These are phyloP conservation scores for Dunaliella primolecta DNA, from an alignment of 139 green algal genomes.

Conservation along the genomic window DNA sequence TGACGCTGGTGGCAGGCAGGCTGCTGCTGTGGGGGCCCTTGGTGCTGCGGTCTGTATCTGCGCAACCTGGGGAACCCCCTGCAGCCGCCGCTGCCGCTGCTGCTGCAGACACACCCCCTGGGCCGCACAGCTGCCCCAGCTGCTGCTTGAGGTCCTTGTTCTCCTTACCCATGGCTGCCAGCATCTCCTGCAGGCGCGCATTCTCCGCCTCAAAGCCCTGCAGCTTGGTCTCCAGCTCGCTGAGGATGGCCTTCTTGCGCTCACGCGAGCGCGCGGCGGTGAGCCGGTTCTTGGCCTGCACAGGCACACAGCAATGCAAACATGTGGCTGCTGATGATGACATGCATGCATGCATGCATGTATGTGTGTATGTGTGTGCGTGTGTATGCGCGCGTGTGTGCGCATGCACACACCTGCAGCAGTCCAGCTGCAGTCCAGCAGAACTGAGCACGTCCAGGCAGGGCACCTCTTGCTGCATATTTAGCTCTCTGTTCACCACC, in stretches of 20 bases:
- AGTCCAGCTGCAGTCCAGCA: no score
- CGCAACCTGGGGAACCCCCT: not conserved
- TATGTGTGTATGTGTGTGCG: no score
- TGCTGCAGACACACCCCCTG: not conserved
- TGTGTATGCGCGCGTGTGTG: no score
- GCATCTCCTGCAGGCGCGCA: conserved; percentile 33
- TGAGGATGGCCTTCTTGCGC: conserved; percentile 57
- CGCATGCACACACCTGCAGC: no score
- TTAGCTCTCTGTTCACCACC: no score
- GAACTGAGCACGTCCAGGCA: no score
- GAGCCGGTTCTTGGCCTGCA: conserved; percentile 63
- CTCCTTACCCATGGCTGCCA: conserved; percentile 35
- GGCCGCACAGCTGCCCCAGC: conserved; percentile 16
- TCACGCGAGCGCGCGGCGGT: conserved; percentile 59
- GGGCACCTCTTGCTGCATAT: no score
- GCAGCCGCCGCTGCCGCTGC: not conserved
- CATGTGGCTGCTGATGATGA: no score
- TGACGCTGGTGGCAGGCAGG: not conserved
- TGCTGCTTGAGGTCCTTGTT: conserved; percentile 34
- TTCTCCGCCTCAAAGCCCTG: conserved; percentile 47
- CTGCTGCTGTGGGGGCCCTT: not conserved
- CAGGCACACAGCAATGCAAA: no score
- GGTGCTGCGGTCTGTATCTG: conserved; percentile 30
- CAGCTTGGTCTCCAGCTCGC: conserved; percentile 42
- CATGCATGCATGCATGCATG: no score